Base-by-base conservation (phyloP, 2,329 filamentous ascomycete species). In the Alternaria sp. region DNA sequence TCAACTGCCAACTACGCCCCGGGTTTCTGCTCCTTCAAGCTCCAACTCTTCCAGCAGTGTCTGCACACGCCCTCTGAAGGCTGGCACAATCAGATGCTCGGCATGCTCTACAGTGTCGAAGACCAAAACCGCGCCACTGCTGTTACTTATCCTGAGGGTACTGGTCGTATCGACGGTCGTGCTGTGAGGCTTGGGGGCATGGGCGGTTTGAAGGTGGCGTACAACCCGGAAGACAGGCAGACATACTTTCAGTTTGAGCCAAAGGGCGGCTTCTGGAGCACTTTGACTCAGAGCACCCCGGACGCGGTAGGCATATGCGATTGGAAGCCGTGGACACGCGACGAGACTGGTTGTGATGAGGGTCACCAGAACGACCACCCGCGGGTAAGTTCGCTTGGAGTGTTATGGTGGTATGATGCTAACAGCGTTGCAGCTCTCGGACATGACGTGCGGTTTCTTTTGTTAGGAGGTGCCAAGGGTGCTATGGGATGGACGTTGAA, bases 41-140 rank as follows among this genome's bases (percentile, higher is more conserved):
- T 59, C 40, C 56, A 59, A 51, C 56, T 59, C 2, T 54, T 54
- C 49, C 43, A 54, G 22, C 40, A 59, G 34, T 59, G 56, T 41
- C 32, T 59, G 9, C 49, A 59, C 41, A 59, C 48, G 11, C 56
- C 56, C 22, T 22, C 49, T 10, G 41, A 45, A 28, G 49, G 49
- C 14, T 54, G 56, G 56, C 56, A 59, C 49, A 48, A 20, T 25
- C 40, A 48, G 32, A 59, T 40, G 48, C 56, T 59, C 8, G 56
- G 16, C 48, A 48, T 28, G 58, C 48, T 59, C 11, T 54, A 46
- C 43, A 54, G 27, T 11, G 52, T 54, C 1, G 11, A 59, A 48
- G 56, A 59, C 56, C 53, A 54, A n/a, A 34, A 54, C 25, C 56
- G 34, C 4, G 41, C 30, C 20, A 48, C 41, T 10, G 49, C n/a